Percentiles rank a stretch among this genome's conserved stretches.
Evolutionary conservation across 75 land plant species (phyloP).

Genomic region (Picea glauca): DNA sequence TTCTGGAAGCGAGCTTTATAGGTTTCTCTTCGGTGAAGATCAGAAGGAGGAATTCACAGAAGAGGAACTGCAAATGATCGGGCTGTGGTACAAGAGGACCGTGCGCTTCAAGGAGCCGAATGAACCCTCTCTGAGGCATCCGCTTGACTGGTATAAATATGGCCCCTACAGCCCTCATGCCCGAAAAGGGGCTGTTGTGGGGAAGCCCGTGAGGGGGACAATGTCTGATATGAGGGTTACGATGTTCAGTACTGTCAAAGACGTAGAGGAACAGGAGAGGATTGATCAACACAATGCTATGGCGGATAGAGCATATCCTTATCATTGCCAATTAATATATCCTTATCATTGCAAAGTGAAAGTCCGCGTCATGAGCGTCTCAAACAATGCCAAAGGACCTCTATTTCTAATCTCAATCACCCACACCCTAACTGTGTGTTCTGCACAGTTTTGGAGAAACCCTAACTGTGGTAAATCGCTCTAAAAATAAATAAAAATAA

Average conservation of each 20-base stretch:
- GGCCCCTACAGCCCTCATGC: constrained; percentile 84
- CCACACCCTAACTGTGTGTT: too few relatives aligned
- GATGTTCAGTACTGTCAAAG: constrained; percentile 48
- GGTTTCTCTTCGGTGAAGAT: constrained; percentile 17
- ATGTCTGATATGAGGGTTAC: constrained; percentile 55
- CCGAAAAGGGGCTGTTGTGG: constrained; percentile 72
- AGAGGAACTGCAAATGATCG: constrained; percentile 53
- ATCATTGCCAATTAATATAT: too few relatives aligned
- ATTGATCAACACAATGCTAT: constrained; percentile 58
- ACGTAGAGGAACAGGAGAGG: constrained; percentile 72
- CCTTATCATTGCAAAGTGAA: too few relatives aligned
- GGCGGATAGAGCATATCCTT: background rate
- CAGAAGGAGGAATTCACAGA: constrained; percentile 16
- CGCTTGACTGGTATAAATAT: constrained; percentile 89
- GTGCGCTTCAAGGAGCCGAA: constrained; percentile 63
- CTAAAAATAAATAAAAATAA: too few relatives aligned
- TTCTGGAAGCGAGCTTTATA: constrained; percentile 21
- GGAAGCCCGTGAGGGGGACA: constrained; percentile 49
- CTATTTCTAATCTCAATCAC: too few relatives aligned
- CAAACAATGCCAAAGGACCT: too few relatives aligned
- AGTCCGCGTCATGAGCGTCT: too few relatives aligned
- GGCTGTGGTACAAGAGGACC: constrained; percentile 60
- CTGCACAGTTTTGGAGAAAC: too few relatives aligned
- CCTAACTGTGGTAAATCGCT: too few relatives aligned
- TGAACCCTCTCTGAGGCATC: constrained; percentile 68